Percentiles rank a stretch among this genome's conserved stretches.
These are phyloP conservation scores for Nemania sp. DNA, from an alignment of 2,329 filamentous ascomycete genomes.

Conservation along the genomic window DNA sequence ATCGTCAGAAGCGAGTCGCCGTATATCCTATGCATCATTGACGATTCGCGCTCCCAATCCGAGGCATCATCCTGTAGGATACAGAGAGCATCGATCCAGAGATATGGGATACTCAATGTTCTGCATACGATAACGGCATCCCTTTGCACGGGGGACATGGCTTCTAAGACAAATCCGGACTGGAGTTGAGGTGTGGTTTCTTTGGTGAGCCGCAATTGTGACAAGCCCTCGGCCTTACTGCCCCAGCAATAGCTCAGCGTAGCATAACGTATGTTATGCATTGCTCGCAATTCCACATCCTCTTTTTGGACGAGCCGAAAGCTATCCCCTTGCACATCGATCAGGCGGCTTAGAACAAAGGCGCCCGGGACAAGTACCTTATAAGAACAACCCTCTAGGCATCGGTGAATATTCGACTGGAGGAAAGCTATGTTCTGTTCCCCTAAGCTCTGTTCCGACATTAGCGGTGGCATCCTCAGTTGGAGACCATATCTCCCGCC, in stretches of 20 bases:
- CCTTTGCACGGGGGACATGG: conserved; percentile 9
- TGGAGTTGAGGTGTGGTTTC: not conserved
- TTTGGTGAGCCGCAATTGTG: conserved; percentile 1
- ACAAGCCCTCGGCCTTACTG: not conserved
- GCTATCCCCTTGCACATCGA: too few species aligned
- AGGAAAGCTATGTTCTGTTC: too few species aligned
- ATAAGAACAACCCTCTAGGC: too few species aligned
- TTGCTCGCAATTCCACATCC: too few species aligned
- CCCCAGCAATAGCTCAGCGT: conserved; percentile 21
- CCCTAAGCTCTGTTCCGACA: too few species aligned
- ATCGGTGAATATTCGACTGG: too few species aligned
- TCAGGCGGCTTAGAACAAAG: too few species aligned
- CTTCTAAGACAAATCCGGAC: not conserved
- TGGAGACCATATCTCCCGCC: too few species aligned
- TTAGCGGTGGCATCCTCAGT: too few species aligned
- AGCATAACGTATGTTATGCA: too few species aligned
- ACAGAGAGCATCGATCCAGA: conserved; percentile 34
- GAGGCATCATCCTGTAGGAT: conserved; percentile 29
- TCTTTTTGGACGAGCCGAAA: too few species aligned
- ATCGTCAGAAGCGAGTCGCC: not conserved
- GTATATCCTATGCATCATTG: conserved; percentile 31
- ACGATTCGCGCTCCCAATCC: conserved; percentile 28
- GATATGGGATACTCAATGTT: conserved; percentile 15
- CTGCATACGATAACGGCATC: conserved; percentile 19
- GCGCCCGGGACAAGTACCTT: too few species aligned